Conservation (phyloP, 2,329 filamentous ascomycete species). For the Fusarium aywerte region DNA sequence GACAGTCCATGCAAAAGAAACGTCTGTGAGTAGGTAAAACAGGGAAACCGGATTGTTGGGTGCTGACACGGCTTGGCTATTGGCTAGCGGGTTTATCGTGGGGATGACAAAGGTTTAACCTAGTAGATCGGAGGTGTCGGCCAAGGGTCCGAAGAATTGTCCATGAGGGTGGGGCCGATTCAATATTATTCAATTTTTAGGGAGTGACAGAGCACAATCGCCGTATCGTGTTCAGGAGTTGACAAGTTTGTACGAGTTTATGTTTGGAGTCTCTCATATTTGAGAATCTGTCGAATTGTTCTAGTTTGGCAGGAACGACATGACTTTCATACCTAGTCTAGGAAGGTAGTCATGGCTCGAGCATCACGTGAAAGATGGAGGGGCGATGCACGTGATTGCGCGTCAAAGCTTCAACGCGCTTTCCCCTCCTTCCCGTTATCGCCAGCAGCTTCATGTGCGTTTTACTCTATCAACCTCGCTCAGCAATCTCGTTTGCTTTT, state of each 20-base stretch:
- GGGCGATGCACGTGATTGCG: slow-evolving; percentile 29
- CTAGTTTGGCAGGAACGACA: not conserved
- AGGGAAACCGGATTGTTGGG: slow-evolving; percentile 10
- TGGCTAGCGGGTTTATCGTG: slow-evolving; percentile 33
- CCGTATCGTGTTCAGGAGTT: not conserved
- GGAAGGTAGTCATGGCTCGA: not conserved
- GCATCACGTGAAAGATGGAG: not conserved
- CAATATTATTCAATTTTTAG: not conserved
- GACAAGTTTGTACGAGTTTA: not conserved
- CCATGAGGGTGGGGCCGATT: not conserved
- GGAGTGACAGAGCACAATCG: not conserved
- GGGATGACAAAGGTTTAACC: slow-evolving; percentile 10
- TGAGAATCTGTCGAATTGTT: not conserved
- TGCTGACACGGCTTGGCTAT: slow-evolving; percentile 26
- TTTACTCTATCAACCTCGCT: not conserved
- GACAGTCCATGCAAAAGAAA: slow-evolving; percentile 6
- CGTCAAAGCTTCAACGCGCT: slow-evolving; percentile 34
- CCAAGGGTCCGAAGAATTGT: slow-evolving; percentile 8
- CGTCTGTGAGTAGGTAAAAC: slow-evolving; percentile 13
- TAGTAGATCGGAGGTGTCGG: slow-evolving; percentile 16
- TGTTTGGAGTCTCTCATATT: no score
- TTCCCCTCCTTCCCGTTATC: slow-evolving; percentile 22
- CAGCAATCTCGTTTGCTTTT: not conserved
- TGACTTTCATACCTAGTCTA: not conserved
- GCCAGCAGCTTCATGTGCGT: slow-evolving; percentile 17